phyloP scores from a whole-genome alignment of 768 basidiomycete species.

The Russula sp. region DNA sequence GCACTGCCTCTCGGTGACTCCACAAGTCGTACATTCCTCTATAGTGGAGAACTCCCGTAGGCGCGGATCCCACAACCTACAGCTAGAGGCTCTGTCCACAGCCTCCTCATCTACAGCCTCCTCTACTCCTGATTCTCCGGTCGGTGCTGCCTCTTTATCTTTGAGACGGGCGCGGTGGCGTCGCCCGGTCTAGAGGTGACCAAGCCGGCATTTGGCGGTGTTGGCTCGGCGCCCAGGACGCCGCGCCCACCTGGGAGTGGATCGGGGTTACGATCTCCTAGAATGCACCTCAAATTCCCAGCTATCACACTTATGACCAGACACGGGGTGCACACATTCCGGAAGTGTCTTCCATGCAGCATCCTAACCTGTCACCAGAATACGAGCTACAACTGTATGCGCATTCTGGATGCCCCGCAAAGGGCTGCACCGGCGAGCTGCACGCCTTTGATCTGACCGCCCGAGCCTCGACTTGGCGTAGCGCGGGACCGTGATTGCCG shows the following conservation, averaged over 20 bases:
- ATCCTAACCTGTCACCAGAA: constrained; percentile 23
- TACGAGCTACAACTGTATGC: constrained; percentile 34
- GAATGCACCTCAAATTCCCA: constrained; percentile 32
- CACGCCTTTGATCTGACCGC: constrained; percentile 34
- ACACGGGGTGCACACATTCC: constrained; percentile 25
- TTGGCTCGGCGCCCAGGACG: not conserved
- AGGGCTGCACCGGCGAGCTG: constrained; percentile 34
- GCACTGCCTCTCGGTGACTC: constrained; percentile 32
- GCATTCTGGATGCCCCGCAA: constrained; percentile 38
- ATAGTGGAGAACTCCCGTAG: constrained; percentile 31
- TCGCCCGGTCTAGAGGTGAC: constrained; percentile 30
- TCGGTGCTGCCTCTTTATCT: constrained; percentile 24
- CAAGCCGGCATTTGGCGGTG: constrained; percentile 18
- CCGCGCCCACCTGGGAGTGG: constrained; percentile 14
- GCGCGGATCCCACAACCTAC: constrained; percentile 35
- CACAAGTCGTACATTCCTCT: constrained; percentile 30
- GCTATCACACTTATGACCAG: constrained; percentile 34
- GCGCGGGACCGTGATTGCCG: constrained; percentile 37
- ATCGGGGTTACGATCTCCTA: constrained; percentile 29
- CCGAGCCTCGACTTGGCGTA: constrained; percentile 34
- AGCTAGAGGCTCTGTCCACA: constrained; percentile 26
- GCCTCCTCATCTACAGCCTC: not conserved
- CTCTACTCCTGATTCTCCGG: not conserved
- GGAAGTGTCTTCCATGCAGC: not conserved
- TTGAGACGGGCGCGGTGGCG: constrained; percentile 44